phyloP scores from a whole-genome alignment of 257 asterid genomes.

The Linderniella brevidens region DNA sequence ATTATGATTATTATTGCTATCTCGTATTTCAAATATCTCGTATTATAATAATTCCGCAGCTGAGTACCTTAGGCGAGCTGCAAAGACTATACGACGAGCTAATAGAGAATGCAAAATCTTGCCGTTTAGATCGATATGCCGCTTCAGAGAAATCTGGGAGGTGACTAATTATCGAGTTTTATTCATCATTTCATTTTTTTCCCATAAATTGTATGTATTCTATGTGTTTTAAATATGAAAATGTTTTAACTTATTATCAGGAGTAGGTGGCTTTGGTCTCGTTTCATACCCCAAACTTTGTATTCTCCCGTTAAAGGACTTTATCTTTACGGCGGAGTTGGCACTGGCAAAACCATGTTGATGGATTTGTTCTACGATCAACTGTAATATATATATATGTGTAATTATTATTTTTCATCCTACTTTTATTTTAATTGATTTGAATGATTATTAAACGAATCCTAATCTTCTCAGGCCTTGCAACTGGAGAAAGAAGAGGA shows the following conservation, averaged over 20 bases:
- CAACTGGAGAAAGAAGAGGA: slow-evolving; percentile 89
- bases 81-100: slow-evolving; percentile 81
- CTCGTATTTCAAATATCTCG: not conserved
- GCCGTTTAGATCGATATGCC: slow-evolving; percentile 59
- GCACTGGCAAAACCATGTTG: slow-evolving; percentile 95
- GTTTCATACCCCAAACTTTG: slow-evolving; percentile 54
- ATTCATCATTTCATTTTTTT: not conserved
- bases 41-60: slow-evolving; percentile 18
- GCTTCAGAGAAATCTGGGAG: slow-evolving; percentile 64
- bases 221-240: slow-evolving; percentile 1
- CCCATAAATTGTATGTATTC: not conserved
- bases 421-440: not conserved
- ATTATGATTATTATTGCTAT: not conserved
- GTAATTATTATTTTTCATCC: not conserved
- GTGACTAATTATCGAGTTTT: slow-evolving; percentile 15
- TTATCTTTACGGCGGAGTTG: slow-evolving; percentile 94
- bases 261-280: slow-evolving; percentile 96
- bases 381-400: slow-evolving; percentile 34
- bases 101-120: slow-evolving; percentile 51
- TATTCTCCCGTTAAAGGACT: slow-evolving; percentile 80
- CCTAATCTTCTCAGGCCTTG: slow-evolving; percentile 35
- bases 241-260: slow-evolving; percentile 18
- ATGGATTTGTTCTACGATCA: slow-evolving; percentile 77
- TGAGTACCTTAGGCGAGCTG: slow-evolving; percentile 73
- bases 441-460: not conserved